Conservation (phyloP, 805 yeast species). For the Candida namnaoensis region DNA sequence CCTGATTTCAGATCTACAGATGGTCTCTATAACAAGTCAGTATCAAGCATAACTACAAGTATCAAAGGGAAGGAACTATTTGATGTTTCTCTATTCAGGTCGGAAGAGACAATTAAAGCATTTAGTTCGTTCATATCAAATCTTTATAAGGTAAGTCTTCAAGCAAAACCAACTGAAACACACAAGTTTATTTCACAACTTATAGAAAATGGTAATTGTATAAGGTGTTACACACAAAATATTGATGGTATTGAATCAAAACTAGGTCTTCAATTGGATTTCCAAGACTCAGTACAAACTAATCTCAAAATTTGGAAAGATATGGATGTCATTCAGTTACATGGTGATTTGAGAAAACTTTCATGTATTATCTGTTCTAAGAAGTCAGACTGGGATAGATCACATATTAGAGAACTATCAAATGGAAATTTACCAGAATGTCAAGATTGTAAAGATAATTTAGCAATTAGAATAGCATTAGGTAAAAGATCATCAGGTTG, state of each 20-base stretch:
- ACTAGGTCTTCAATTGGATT: slow-evolving; percentile 55
- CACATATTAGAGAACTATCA: slow-evolving; percentile 35
- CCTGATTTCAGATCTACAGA: slow-evolving; percentile 87
- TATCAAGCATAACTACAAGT: neutral
- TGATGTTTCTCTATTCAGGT: slow-evolving; percentile 75
- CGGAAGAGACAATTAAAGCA: slow-evolving; percentile 52
- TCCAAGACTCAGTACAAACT: slow-evolving; percentile 18
- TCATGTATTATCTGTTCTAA: slow-evolving; percentile 67
- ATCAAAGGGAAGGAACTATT: slow-evolving; percentile 89
- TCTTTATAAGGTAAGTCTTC: slow-evolving; percentile 51
- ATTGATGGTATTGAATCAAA: slow-evolving; percentile 80
- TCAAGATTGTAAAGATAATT: slow-evolving; percentile 51
- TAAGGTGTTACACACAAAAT: slow-evolving; percentile 90
- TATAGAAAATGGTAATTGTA: slow-evolving; percentile 48
- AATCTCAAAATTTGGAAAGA: slow-evolving; percentile 40
- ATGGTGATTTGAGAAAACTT: slow-evolving; percentile 76
- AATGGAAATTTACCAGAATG: slow-evolving; percentile 75
- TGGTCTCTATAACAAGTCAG: slow-evolving; percentile 58
- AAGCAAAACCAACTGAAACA: slow-evolving; percentile 76
- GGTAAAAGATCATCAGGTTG: slow-evolving; percentile 69
- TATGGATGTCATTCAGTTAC: slow-evolving; percentile 78
- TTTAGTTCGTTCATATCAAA: slow-evolving; percentile 88
- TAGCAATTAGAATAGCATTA: slow-evolving; percentile 42
- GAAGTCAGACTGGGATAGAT: slow-evolving; percentile 52
- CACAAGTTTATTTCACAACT: slow-evolving; percentile 54